Conservation (phyloP, 2,329 filamentous ascomycete species). For the Ceratocystis albifundus region DNA sequence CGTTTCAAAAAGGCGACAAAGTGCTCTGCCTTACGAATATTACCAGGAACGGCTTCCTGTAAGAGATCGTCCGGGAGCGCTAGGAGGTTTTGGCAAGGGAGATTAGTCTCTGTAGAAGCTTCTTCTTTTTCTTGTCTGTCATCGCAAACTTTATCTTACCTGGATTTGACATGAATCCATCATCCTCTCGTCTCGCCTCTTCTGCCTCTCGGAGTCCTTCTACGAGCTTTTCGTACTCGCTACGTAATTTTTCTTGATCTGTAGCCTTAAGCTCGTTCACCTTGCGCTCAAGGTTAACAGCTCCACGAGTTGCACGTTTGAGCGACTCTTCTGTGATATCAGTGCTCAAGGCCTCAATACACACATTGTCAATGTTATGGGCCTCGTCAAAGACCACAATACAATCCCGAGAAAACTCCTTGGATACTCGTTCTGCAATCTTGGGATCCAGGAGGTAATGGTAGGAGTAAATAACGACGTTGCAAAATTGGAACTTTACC, state of each 20-base stretch:
- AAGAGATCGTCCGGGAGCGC: constrained; percentile 85
- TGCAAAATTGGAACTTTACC: constrained; percentile 86
- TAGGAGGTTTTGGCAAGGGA: constrained; percentile 23
- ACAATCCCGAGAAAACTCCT: constrained; percentile 92
- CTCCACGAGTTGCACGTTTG: constrained; percentile 78
- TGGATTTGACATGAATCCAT: constrained; percentile 91
- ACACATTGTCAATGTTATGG: constrained; percentile 99
- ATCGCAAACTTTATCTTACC: constrained; percentile 28
- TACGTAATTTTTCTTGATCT: constrained; percentile 86
- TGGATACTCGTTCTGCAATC: constrained; percentile 89
- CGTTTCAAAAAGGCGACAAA: constrained; percentile 90
- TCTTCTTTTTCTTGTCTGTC: not conserved
- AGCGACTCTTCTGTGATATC: constrained; percentile 93
- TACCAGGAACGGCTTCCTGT: constrained; percentile 91
- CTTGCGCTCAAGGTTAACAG: constrained; percentile 78
- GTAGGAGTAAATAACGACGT: constrained; percentile 99
- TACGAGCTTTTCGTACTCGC: constrained; percentile 89
- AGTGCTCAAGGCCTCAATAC: constrained; percentile 93
- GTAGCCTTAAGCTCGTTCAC: constrained; percentile 93
- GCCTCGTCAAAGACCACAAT: constrained; percentile 98
- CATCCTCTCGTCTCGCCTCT: constrained; percentile 70
- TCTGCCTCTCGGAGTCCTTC: constrained; percentile 82
- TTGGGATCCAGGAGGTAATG: constrained; percentile 97
- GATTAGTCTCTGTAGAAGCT: too few species aligned
- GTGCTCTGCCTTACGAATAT: constrained; percentile 90